Base-by-base conservation (phyloP, 2,329 filamentous ascomycete genomes). In the Paraphaeosphaeria minitans region DNA sequence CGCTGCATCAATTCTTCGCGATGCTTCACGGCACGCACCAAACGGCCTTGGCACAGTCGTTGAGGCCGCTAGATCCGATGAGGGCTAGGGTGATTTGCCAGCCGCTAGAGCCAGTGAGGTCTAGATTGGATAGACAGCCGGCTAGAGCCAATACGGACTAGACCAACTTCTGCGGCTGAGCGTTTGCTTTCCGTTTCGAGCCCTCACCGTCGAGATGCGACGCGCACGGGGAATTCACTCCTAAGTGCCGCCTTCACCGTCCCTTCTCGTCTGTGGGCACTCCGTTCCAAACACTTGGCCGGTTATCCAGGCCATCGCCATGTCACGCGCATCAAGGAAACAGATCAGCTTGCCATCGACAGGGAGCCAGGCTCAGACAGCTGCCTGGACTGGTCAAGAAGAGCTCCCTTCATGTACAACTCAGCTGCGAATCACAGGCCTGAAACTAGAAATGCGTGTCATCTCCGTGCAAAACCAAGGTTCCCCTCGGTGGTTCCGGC, bases 1-100 rank as follows among this genome's bases (percentile, higher is more conserved):
- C 67, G 67, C 70, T 59, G 29, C 21, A 21, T n/a, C 33, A 51
- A 41, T 51, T 35, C 27, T 51, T 51, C 48, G 48, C 35, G 48
- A 41, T 41, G 47, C 47, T 50, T 37, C 47, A 24, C 37, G 50
- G 35, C 24, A 42, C 24, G 64, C 64, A 63, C 54, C 59, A 6
- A 45, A 14, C 6, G 58, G 64, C 65, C 62, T 31, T 31, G 29
- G 29, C 29, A 31, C 10, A 8, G n/a, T n/a, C n/a, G n/a, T 8
- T 10, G 29, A 56, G 60, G 60, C 59, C 61, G 51, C 54, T 66
- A 62, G 42, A 51, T 13, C 19, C 2, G 3, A 13, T 22, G 10
- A 3, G 33, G 35, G 12, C 9, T 45, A 51, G 55, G n/a, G n/a
- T n/a, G n/a, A n/a, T n/a, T 8, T 10, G 29, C 29, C 56, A 61